Evolutionary conservation across 352 stramenopile genomes (phyloP).

Genomic region (Ophiocytium majus): DNA sequence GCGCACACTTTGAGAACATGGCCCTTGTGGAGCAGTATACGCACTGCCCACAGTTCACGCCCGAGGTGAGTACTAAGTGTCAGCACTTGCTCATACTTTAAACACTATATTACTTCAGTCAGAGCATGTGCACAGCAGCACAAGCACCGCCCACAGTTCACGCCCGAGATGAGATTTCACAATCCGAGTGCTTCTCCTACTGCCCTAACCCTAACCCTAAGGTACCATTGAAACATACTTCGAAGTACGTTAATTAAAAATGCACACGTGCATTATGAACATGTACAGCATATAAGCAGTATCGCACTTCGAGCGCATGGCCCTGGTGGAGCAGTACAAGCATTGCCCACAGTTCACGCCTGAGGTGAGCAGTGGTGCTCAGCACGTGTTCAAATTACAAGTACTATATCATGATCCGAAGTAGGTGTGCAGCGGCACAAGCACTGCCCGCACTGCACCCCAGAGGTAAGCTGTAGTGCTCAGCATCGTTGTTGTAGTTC

Average conservation of each 20-base stretch:
- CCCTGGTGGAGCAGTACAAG: conserved; percentile 51
- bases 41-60: conserved; percentile 51
- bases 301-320: conserved; percentile 60
- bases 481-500: no score
- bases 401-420: no score
- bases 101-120: no score
- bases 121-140: conserved; percentile 54
- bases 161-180: conserved; percentile 40
- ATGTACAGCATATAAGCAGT: no score
- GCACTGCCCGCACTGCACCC: conserved; percentile 51
- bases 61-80: conserved; percentile 31
- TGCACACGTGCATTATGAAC: no score
- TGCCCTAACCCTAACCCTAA: no score
- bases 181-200: no score
- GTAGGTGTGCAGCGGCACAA: conserved; percentile 54
- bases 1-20: conserved; percentile 60
- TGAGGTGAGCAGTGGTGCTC: conserved; percentile 25
- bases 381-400: no score
- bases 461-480: no score
- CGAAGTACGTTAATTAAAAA: no score
- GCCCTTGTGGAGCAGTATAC: conserved; percentile 54
- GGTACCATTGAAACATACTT: no score
- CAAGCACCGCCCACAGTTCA: conserved; percentile 47
- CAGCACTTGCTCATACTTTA: no score
- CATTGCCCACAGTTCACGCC: conserved; percentile 53